phyloP scores from a whole-genome alignment of 2,329 filamentous ascomycete species.

The Nothophaeocryptopus gaeumannii region DNA sequence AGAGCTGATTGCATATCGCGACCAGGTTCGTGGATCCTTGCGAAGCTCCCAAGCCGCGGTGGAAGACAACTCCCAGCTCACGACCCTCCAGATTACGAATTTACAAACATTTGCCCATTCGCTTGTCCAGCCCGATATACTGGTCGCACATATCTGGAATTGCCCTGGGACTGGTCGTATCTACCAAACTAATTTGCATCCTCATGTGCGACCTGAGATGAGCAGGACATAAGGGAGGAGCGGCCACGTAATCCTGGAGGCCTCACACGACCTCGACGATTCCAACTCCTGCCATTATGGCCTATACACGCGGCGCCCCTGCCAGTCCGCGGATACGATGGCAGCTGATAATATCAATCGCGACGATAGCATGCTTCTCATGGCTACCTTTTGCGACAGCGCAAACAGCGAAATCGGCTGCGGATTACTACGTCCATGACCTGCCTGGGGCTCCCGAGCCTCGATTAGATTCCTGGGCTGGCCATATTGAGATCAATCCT shows the following conservation, averaged over 20 bases:
- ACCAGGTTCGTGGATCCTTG: no score
- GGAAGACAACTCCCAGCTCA: no score
- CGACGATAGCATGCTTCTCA: constrained; percentile 18
- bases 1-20: no score
- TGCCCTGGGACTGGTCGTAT: no score
- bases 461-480: constrained; percentile 94
- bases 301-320: constrained; percentile 9
- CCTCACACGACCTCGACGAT: constrained; percentile 1
- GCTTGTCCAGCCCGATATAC: no score
- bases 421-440: constrained; percentile 84
- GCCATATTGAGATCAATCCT: constrained; percentile 85
- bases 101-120: no score
- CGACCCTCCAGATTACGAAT: no score
- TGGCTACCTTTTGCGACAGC: constrained; percentile 19
- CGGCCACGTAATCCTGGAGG: constrained; percentile 16
- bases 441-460: constrained; percentile 78
- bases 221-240: constrained; percentile 2
- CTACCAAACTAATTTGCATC: no score
- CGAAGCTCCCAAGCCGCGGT: no score
- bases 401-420: constrained; percentile 59
- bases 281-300: constrained; percentile 17
- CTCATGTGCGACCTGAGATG: no score
- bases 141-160: no score
- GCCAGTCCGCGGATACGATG: constrained; percentile 13
- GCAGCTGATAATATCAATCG: constrained; percentile 14